Evolutionary conservation across 2,329 filamentous ascomycete genomes (phyloP).

Genomic region (Ophiostoma pallidulum): DNA sequence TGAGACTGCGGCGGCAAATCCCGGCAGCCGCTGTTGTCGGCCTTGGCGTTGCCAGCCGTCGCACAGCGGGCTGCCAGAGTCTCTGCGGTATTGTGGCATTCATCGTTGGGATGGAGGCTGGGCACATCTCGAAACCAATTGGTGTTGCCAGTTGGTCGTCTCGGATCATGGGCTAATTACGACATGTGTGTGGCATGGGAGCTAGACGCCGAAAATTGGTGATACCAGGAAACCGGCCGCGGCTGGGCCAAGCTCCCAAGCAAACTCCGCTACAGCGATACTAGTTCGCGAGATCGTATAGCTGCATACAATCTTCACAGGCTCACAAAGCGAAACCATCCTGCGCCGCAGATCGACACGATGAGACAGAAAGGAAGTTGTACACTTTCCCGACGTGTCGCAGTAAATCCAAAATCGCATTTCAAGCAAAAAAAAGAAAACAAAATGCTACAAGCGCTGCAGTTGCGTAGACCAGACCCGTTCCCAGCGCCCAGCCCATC

Average conservation of each 20-base stretch:
- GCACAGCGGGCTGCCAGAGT: neutral
- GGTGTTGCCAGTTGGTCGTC: neutral
- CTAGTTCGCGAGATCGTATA: neutral
- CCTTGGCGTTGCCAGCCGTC: neutral
- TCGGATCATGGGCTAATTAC: neutral
- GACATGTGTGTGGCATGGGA: neutral
- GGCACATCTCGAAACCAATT: too few relatives aligned
- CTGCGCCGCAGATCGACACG: too few relatives aligned
- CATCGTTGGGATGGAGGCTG: neutral
- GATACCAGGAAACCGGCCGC: neutral
- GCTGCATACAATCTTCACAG: neutral
- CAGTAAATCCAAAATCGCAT: neutral
- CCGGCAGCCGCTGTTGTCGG: neutral
- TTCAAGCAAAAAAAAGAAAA: too few relatives aligned
- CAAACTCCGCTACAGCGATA: slow-evolving; percentile 2
- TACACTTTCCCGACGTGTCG: too few relatives aligned
- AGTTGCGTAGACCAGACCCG: neutral
- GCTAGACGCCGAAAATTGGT: slow-evolving; percentile 2
- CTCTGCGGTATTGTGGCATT: slow-evolving; percentile 4
- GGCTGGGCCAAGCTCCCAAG: slow-evolving; percentile 4
- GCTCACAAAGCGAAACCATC: too few relatives aligned
- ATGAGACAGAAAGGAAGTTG: too few relatives aligned
- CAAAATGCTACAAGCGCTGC: neutral
- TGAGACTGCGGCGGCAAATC: neutral
- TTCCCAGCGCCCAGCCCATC: too few relatives aligned